Percentiles rank a stretch among this genome's conserved stretches.
Evolutionary conservation across 306 rosid species (phyloP).

Genomic region (Rubus parviflorus): DNA sequence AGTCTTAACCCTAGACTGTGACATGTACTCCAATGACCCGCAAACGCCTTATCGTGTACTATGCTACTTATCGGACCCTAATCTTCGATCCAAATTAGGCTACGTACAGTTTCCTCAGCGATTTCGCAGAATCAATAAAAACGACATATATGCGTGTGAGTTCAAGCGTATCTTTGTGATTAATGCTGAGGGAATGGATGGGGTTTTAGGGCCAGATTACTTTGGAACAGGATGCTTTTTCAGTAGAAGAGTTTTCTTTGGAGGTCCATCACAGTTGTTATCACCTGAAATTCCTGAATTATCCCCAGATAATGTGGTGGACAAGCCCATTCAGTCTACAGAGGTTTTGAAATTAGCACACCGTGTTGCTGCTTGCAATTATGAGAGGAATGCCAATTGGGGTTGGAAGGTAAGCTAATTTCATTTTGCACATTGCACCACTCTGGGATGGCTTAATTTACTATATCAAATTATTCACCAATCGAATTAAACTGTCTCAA

Average conservation of each 20-base stretch:
- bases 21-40: constrained; percentile 48
- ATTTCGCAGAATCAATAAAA: constrained; percentile 30
- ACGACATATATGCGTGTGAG: constrained; percentile 28
- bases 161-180: not conserved
- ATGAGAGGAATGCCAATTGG: constrained; percentile 38
- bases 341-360: constrained; percentile 28
- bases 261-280: constrained; percentile 27
- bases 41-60: constrained; percentile 30
- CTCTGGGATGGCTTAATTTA: no score
- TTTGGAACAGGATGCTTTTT: constrained; percentile 43
- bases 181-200: constrained; percentile 35
- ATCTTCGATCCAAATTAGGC: not conserved
- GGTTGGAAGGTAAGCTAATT: constrained; percentile 36
- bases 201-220: constrained; percentile 30
- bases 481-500: not conserved
- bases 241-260: constrained; percentile 32
- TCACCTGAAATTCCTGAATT: constrained; percentile 23
- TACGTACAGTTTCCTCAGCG: constrained; percentile 45
- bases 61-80: constrained; percentile 32
- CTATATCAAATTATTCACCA: no score
- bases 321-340: constrained; percentile 20
- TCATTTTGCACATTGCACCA: no score
- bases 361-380: constrained; percentile 32
- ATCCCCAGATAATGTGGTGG: constrained; percentile 20
- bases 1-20: constrained; percentile 38